Evolutionary conservation across 257 asterid species (phyloP).

Genomic region (Lavandula angustifolia): DNA sequence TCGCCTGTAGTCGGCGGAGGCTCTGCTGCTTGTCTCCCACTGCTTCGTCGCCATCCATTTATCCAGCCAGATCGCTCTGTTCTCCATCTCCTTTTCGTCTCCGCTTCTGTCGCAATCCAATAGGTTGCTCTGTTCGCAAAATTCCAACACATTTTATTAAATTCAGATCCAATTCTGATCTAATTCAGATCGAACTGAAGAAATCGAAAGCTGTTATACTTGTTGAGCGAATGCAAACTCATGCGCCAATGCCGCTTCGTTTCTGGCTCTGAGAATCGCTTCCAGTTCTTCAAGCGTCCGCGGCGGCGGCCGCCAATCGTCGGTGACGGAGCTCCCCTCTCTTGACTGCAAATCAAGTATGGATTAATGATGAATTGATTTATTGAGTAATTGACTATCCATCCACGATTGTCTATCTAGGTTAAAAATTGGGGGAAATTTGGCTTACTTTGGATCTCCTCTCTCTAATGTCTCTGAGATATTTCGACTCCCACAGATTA

Average conservation of each 20-base stretch:
- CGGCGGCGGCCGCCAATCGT: conserved; percentile 53
- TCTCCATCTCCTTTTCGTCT: conserved; percentile 47
- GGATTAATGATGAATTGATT: too few relatives aligned
- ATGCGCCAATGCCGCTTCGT: conserved; percentile 60
- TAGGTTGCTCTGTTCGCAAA: conserved; percentile 37
- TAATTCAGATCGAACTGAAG: too few relatives aligned
- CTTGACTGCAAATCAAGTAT: too few relatives aligned
- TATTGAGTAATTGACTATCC: too few relatives aligned
- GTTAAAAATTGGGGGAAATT: neutral
- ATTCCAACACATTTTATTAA: too few relatives aligned
- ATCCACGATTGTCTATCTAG: too few relatives aligned
- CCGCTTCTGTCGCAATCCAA: conserved; percentile 39
- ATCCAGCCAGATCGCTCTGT: conserved; percentile 58
- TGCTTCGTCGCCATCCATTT: conserved; percentile 67
- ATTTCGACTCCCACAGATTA: conserved; percentile 67
- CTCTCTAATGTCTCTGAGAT: conserved; percentile 54
- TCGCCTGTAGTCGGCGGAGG: conserved; percentile 55
- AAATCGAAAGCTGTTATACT: conserved; percentile 35
- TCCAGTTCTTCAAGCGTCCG: conserved; percentile 73
- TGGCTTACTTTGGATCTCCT: conserved; percentile 58
- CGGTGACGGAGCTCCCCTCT: conserved; percentile 59
- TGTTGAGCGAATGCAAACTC: conserved; percentile 74
- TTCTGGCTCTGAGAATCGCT: conserved; percentile 67
- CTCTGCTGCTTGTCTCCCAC: conserved; percentile 59
- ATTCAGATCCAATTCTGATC: too few relatives aligned